phyloP scores from a whole-genome alignment of 495 filamentous ascomycete genomes.

The Bacidia gigantensis region DNA sequence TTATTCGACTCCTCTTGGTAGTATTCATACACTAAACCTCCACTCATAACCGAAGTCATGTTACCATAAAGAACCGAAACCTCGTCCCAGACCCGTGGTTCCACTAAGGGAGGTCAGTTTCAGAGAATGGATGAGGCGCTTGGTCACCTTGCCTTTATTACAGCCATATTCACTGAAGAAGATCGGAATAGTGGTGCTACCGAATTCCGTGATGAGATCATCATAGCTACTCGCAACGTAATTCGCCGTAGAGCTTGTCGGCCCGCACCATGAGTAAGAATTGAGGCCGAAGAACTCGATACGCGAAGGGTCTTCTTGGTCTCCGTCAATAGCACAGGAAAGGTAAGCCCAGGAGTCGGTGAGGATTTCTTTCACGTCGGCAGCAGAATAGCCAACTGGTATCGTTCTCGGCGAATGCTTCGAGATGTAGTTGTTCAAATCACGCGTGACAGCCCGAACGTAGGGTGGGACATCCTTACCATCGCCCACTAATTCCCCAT shows the following conservation, averaged over 20 bases:
- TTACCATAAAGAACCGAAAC: conserved; percentile 68
- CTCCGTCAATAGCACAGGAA: conserved; percentile 58
- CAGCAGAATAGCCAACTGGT: conserved; percentile 88
- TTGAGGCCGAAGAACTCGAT: conserved; percentile 89
- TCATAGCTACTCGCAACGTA: conserved; percentile 62
- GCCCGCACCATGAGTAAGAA: conserved; percentile 88
- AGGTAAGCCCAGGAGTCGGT: conserved; percentile 73
- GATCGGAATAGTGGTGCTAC: conserved; percentile 60
- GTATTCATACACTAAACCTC: conserved; percentile 83
- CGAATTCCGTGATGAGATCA: conserved; percentile 55
- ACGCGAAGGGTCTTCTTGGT: conserved; percentile 46
- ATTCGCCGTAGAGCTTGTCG: conserved; percentile 33
- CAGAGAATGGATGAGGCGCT: neutral
- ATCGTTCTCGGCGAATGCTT: conserved; percentile 54
- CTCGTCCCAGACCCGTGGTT: neutral
- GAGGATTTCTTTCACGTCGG: conserved; percentile 70
- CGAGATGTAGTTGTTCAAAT: conserved; percentile 77
- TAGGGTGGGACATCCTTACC: conserved; percentile 45
- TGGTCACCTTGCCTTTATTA: conserved; percentile 61
- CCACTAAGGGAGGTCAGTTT: neutral
- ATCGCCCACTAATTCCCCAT: conserved; percentile 2
- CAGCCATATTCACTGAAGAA: conserved; percentile 98
- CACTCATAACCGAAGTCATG: conserved; percentile 69
- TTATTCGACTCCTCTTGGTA: conserved; percentile 58
- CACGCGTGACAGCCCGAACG: conserved; percentile 58